Evolutionary conservation across 495 filamentous ascomycete species (phyloP).

Genomic region (Bacidia rubella): DNA sequence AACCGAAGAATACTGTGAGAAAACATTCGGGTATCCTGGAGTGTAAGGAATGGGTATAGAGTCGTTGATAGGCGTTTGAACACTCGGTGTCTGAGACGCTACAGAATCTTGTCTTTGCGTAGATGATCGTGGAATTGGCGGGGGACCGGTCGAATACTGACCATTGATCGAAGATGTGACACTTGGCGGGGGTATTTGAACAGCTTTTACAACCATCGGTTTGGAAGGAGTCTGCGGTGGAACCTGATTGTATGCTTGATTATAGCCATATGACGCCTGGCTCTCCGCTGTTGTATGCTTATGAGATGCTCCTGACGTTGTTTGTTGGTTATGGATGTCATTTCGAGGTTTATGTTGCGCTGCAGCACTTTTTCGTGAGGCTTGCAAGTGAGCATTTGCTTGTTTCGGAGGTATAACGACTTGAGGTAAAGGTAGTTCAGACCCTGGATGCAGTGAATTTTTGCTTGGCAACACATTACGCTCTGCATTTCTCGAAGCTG

Average conservation of each 20-base stretch:
- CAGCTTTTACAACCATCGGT: constrained; percentile 1
- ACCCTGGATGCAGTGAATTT: neutral
- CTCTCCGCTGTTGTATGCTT: neutral
- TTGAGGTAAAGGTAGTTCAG: neutral
- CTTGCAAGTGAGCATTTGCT: neutral
- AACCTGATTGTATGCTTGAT: neutral
- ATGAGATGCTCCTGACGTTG: neutral
- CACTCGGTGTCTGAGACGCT: neutral
- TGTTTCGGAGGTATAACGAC: neutral
- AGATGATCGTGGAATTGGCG: neutral
- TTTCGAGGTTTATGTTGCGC: neutral
- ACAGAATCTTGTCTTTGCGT: neutral
- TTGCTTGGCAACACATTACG: neutral
- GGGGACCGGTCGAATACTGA: neutral
- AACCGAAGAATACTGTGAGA: neutral
- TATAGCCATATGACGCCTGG: neutral
- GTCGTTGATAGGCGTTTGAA: neutral
- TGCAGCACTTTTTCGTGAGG: neutral
- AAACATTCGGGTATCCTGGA: neutral
- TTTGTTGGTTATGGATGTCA: neutral
- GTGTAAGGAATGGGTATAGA: neutral
- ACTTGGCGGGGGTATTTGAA: neutral
- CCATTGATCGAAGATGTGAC: neutral
- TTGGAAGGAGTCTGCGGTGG: neutral
- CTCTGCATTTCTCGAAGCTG: neutral